Base-by-base conservation (phyloP, 2,329 filamentous ascomycete genomes). In the Fusarium illudens region DNA sequence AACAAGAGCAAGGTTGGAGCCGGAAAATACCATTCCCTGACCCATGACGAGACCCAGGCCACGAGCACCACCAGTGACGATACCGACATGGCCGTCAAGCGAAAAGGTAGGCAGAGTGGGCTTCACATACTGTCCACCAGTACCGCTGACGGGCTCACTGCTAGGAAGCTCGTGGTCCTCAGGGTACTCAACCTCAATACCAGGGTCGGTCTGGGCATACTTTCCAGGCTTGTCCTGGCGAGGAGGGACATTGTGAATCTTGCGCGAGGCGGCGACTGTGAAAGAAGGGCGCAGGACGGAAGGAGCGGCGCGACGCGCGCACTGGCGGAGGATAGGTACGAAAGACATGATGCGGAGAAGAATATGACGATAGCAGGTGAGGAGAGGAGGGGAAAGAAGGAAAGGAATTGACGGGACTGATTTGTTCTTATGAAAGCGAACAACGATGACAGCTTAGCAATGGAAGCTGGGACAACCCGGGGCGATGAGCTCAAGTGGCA, bases 1-100 rank as follows among this genome's bases (percentile, higher is more conserved):
- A 37, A 97, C 93, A 79, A 98, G 92, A 39, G 95, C 95, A 65
- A 97, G 85, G 78, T 97, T 90, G 10, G 93, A 92, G 54, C 95
- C 95, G 56, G 92, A 96, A 55, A 93, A 90, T 55, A 97, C 92
- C 79, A 97, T 88, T 48, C 92, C 94, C 82, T 97, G 94, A 53
- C 91, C 92, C 92, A 98, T 97, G 72, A 96, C 94, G 64, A 97
- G 83, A 36, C 95, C 95, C 60, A 98, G 81, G 8, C 95, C 95
- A 76, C 94, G 86, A 25, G 95, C 95, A 76, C 94, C 95, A 54
- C 95, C 95, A 1, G 95, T 98, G 36, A 98, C 92, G 37, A 97
- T 84, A 48, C 89, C 93, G 9, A 94, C 92, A 75, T 90, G 91
- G 64, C 89, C 92, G 77, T 97, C 91, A 32, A 98, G 87, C 9